Evolutionary conservation across 768 basidiomycete genomes (phyloP), one percentile per base, ranked within the genome.

Genomic region (Pleurotus tuoliensis): DNA sequence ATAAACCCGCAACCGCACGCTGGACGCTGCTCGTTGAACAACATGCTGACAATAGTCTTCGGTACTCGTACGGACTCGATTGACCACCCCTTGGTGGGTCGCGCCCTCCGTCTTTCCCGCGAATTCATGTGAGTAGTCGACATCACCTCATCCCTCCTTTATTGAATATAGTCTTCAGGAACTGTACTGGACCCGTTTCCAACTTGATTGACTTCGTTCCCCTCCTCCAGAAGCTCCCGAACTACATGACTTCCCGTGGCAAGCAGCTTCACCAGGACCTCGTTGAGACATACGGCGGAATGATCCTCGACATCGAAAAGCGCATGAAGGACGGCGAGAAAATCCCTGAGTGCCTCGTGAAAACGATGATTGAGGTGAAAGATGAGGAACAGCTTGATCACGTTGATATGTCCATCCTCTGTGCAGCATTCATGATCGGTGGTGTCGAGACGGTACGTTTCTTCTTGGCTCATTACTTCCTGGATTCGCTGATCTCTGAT

Each of bases 131-230:
- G 5, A 61, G 75, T 63, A 58, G 56, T 59, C 45, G 13, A 13
- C 7, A 15, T 34, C 7, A 40, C 25, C 15, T 13, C 8, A 18
- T 16, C n/a, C 34, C 30, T 7, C 15, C 27, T 4, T 7, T 20
- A 52, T 30, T 58, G 40, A 27, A 44, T 43, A 41, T 3, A 27
- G 43, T 20, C n/a, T 5, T 59, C 9, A 74, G 71, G 41, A 73
- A 76, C 62, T 68, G 67, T 55, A 73, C 73, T 49, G 78, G 78
- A 12, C 76, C 79, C 0, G 66, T 73, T 22, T 76, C 78, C 1
- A 80, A 80, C 57, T 47, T 73, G 12, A 70, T 73, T 25, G 80
- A 81, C 61, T 81, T 79, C 53, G 55, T 80, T 2, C 69, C 71
- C 12, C 56, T 73, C 8, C 71, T 80, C 18, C 79, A 78, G 41